Percentiles rank a stretch among this genome's conserved stretches.
Evolutionary conservation across 805 yeast species (phyloP).

Genomic region (Cyberlindnera saturnus): DNA sequence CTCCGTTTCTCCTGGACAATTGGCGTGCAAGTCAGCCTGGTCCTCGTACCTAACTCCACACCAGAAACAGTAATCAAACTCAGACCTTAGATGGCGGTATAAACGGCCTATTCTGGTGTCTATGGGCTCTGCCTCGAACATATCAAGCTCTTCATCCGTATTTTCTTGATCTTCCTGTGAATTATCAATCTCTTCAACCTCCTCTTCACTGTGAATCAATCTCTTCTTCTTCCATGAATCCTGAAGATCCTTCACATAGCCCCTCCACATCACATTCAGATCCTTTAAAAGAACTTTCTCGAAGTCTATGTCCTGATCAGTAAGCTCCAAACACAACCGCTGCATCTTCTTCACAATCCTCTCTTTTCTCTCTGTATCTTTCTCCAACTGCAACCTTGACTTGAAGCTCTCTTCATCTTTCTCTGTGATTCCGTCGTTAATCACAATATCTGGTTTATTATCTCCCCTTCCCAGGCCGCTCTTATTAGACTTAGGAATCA

Average conservation of each 20-base stretch:
- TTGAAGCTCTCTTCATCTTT: conserved; percentile 15
- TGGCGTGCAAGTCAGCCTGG: conserved; percentile 31
- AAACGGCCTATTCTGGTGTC: conserved; percentile 29
- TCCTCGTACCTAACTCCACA: conserved; percentile 39
- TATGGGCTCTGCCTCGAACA: conserved; percentile 22
- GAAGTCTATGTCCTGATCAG: conserved; percentile 27
- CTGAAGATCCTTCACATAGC: conserved; percentile 22
- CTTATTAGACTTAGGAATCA: conserved; percentile 13
- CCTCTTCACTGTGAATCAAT: conserved; percentile 4
- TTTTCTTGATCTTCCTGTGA: conserved; percentile 6
- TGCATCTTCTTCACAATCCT: conserved; percentile 28
- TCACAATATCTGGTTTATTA: conserved; percentile 2
- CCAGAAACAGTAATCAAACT: conserved; percentile 41
- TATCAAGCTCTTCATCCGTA: conserved; percentile 25
- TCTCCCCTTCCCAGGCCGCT: conserved; percentile 19
- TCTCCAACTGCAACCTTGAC: conserved; percentile 14
- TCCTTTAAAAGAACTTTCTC: conserved; percentile 25
- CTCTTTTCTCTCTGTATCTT: conserved; percentile 7
- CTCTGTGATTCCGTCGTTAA: conserved; percentile 6
- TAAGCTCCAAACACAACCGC: conserved; percentile 34
- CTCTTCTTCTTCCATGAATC: conserved; percentile 7
- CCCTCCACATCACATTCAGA: conserved; percentile 38
- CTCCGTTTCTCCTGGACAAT: conserved; percentile 46
- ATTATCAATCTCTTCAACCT: not conserved
- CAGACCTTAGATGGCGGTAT: conserved; percentile 32